Base-by-base conservation (phyloP, 257 asterid genomes). In the Plectranthus barbatus region DNA sequence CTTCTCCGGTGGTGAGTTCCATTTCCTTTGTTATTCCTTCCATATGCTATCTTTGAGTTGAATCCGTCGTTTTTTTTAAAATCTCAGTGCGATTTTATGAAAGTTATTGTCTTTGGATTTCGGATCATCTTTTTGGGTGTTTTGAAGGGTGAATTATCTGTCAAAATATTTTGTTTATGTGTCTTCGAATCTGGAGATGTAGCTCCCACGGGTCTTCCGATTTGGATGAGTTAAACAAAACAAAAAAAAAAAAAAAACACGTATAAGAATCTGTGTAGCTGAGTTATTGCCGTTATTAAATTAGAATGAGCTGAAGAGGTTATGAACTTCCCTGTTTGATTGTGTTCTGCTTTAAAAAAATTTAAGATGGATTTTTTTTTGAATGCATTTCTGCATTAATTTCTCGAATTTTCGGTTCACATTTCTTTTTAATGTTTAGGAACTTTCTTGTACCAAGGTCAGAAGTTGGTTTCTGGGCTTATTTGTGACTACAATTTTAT, bases 1-100 rank as follows among this genome's bases (percentile, higher is more conserved):
- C 47, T 60, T 70, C 59, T 58, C 53, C 36, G 42, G 53, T 56
- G 83, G 92, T 87, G 58, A 70, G 74, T 73, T 47, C 31, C 40
- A 4, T 60, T 60, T 14, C 31, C 31, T 26, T 56, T 24, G 18
- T 7, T 7, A 24, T 4, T 45, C 2, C 17, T 24, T 42, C 0
- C 64, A 6, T 58, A 44, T 37, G 24, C 10, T n/a, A 0, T 36
- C 40, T 4, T 10, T 52, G 3, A 14, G 48, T 36, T 40, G 8
- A 34, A 53, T 66, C 19, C 19, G n/a, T 64, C 52, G 10, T 59
- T 70, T 59, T 6, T 42, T 40, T n/a, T 58, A 24, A 37, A 12
- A 17, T 23, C 26, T 51, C 36, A 12, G 33, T 67, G 26, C 50
- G 42, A n/a, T 63, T 68, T 50, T 36, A 3, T 39, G 44, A 39